These are phyloP conservation scores for Lactarius tabidus DNA, from an alignment of 768 basidiomycete species.

Conservation along the genomic window DNA sequence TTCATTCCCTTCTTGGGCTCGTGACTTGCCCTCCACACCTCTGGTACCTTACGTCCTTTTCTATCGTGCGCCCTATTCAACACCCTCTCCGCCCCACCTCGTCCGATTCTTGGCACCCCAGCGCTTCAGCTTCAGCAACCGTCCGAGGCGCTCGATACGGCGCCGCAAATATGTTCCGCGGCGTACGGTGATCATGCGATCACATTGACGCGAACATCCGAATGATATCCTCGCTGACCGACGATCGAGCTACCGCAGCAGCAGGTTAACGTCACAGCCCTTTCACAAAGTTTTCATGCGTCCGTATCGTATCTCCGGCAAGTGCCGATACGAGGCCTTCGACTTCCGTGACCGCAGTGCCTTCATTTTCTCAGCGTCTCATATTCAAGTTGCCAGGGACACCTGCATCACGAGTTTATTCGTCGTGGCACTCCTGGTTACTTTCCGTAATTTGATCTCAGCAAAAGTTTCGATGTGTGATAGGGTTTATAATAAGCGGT, in stretches of 20 bases:
- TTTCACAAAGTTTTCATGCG: neutral
- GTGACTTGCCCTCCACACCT: neutral
- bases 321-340: neutral
- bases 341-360: neutral
- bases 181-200: conserved; percentile 5
- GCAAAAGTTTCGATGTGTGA: neutral
- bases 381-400: conserved; percentile 14
- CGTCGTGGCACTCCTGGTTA: neutral
- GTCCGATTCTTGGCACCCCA: neutral
- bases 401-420: conserved; percentile 11
- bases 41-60: neutral
- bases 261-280: neutral
- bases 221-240: conserved; percentile 7
- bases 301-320: neutral
- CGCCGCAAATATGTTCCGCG: conserved; percentile 17
- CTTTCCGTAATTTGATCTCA: neutral
- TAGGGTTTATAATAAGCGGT: neutral
- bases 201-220: neutral
- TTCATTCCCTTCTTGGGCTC: neutral
- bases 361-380: conserved; percentile 6
- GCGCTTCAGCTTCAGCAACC: neutral
- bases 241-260: conserved; percentile 4
- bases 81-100: neutral
- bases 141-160: conserved; percentile 11
- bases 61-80: neutral